These are phyloP conservation scores for Ceratocystis alfenasii DNA, from an alignment of 2,329 filamentous ascomycete genomes.

Conservation along the genomic window DNA sequence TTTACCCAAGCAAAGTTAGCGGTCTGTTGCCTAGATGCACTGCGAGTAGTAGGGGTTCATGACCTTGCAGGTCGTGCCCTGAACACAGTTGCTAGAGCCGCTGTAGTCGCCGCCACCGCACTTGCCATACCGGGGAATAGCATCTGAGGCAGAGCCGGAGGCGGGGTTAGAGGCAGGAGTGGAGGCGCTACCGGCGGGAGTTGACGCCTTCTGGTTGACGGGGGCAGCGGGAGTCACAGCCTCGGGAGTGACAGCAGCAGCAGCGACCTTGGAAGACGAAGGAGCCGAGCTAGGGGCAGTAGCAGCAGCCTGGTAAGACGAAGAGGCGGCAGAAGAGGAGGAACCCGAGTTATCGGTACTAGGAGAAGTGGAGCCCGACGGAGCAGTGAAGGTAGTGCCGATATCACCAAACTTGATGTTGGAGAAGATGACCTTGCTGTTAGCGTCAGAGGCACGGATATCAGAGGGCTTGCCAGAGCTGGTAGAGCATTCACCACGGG, in stretches of 20 bases:
- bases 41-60: constrained; percentile 4
- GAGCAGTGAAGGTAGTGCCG: constrained; percentile 32
- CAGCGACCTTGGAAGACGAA: not conserved
- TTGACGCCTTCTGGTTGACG: too few species aligned
- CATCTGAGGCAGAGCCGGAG: not conserved
- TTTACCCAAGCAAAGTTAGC: not conserved
- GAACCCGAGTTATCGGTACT: not conserved
- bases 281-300: not conserved
- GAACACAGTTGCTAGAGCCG: not conserved
- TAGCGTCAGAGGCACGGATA: constrained; percentile 23
- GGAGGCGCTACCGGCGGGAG: not conserved
- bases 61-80: not conserved
- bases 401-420: constrained; percentile 41
- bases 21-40: not conserved
- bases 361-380: not conserved
- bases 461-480: constrained; percentile 26
- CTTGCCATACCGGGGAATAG: not conserved
- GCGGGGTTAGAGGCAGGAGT: not conserved
- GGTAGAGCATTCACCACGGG: constrained; percentile 25
- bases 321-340: not conserved
- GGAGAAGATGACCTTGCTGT: constrained; percentile 35
- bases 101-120: not conserved
- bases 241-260: not conserved
- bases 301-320: not conserved
- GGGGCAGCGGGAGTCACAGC: not conserved